Base-by-base conservation (phyloP, 208 protist genomes). In the Trypanosoma conorhini region DNA sequence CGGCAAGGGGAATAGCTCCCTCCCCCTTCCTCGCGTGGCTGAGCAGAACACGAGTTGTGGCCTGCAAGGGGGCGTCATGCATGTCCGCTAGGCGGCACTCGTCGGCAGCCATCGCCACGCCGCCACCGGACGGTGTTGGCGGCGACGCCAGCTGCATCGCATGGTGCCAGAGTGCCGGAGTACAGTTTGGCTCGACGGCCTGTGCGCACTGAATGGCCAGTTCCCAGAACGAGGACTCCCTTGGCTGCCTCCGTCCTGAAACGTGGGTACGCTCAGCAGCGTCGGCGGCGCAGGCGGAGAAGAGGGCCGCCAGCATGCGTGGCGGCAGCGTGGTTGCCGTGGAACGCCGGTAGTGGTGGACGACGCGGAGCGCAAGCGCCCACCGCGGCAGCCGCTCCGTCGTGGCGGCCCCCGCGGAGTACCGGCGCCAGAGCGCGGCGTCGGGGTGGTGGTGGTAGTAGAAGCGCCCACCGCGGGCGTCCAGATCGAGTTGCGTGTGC, bases 361-460 rank as follows among this genome's bases (percentile, higher is more conserved):
- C n/a, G 66, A 77, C 72, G 33, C 61, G 72, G 48, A 77, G 52
- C 50, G 72, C 72, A 26, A 77, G 72, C 28, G 58, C 52, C 72
- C 72, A 77, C 26, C 72, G 64, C 44, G 69, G 61, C 33, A 38
- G 69, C 31, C 55, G 28, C 22, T 60, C 35, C 5, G 1, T 31
- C 38, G 19, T 40, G 21, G 1, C 0, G 9, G 15, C 24, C 12
- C 15, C 54, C 10, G 38, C 17, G 13, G 56, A 48, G 22, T 66
- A 50, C 22, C 61, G 57, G 42, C 46, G 0, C 72, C 72, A 77
- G 17, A 77, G 17, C 13, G 35, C 3, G 13, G 10, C 24, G 50
- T 77, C 51, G 17, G 72, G 65, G 4, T 65, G 38, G 31, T 67
- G 40, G 57, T 66, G 35, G 40, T 72, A 72, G 56, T 71, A 74